Conservation (phyloP, 2,329 filamentous ascomycete genomes). For the Aspergillus texensis region DNA sequence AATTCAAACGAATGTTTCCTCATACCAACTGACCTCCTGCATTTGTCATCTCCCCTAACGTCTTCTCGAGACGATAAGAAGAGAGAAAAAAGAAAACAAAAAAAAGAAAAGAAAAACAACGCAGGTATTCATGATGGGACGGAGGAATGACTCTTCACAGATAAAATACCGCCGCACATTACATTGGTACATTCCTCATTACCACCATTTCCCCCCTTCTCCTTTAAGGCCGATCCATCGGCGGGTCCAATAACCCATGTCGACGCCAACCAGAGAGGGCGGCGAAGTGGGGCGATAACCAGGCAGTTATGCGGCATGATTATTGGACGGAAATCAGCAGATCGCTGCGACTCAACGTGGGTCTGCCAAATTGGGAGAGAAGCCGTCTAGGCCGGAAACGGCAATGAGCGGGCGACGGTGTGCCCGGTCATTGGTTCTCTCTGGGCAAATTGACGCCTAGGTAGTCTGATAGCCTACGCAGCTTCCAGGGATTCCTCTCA, state of each 20-base stretch:
- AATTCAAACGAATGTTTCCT: neutral
- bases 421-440: constrained; percentile 15
- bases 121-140: neutral
- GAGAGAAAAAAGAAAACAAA: neutral
- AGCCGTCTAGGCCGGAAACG: constrained; percentile 19
- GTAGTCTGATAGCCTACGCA: constrained; percentile 20
- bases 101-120: neutral
- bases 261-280: constrained; percentile 13
- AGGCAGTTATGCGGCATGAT: constrained; percentile 1
- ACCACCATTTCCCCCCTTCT: constrained; percentile 9
- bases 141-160: neutral
- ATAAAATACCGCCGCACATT: constrained; percentile 1
- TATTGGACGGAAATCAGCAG: constrained; percentile 21
- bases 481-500: constrained; percentile 16
- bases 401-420: constrained; percentile 8
- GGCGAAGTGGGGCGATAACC: constrained; percentile 26
- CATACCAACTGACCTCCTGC: neutral
- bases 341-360: constrained; percentile 22
- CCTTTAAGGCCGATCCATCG: constrained; percentile 3
- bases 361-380: constrained; percentile 8
- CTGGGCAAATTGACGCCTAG: constrained; percentile 17
- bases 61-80: neutral
- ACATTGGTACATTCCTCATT: constrained; percentile 1
- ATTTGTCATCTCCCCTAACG: too few species aligned
- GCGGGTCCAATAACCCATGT: constrained; percentile 10